Evolutionary conservation across 805 yeast species (phyloP), one percentile per base, ranked within the genome.

Genomic region (Gaillardinia entomophila): DNA sequence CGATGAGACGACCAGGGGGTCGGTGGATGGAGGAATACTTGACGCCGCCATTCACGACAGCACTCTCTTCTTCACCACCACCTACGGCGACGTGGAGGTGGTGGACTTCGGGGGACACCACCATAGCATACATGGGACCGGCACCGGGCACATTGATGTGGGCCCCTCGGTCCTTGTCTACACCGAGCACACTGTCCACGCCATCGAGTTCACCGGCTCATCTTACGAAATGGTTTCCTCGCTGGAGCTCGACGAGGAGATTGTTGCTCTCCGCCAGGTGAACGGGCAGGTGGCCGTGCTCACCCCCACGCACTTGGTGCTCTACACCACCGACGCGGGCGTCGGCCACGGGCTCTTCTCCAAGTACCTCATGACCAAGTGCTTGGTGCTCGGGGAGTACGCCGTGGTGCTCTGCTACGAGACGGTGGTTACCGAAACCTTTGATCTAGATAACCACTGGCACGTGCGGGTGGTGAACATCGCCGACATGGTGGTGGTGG

Each of bases 351-450:
- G 33, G 5, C 26, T 48, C 3, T 49, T 32, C 28, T 43, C 51
- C 2, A 45, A 42, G 25, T 29, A 33, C 15, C 40, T 48, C 17
- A 40, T 42, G 27, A 20, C 36, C n/a, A 49, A 48, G 27, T 42
- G 48, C 1, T 13, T 47, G 11, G 26, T 14, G n/a, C 14, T 49
- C 3, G 16, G 41, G 1, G 28, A 28, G 3, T 36, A 36, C n/a
- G 37, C 47, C 2, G 31, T 55, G 2, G 29, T 43, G 1, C 32
- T 55, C 10, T 37, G 49, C 8, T 41, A 45, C 16, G 45, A 44
- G 26, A 41, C 30, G 25, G 40, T 33, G 12, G 33, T 42, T 13
- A 24, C 35, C 25, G 32, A 26, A 15, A 23, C 27, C 4, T 46
- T 40, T 12, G 45, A 40, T 4, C 28, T 43, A 13, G 28, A 38